phyloP scores from a whole-genome alignment of 148 eudicot genomes.

The Drosera capensis region DNA sequence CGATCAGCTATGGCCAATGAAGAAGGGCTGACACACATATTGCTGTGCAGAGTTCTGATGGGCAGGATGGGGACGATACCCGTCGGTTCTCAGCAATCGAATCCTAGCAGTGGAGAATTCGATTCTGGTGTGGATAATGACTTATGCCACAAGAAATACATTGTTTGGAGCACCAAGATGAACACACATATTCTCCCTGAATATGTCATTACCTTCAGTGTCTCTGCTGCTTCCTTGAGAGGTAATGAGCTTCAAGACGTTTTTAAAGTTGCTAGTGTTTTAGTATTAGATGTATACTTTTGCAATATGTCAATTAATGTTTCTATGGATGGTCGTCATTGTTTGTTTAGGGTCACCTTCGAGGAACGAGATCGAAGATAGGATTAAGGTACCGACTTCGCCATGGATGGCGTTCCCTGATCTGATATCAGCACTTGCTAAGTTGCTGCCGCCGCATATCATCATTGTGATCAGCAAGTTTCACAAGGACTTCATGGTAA shows the following conservation, averaged over 20 bases:
- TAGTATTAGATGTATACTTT: neutral
- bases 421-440: constrained; percentile 15
- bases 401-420: constrained; percentile 31
- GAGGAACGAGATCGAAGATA: neutral
- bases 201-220: constrained; percentile 26
- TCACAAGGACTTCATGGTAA: constrained; percentile 30
- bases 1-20: constrained; percentile 17
- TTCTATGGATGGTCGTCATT: too few relatives aligned
- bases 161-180: constrained; percentile 33
- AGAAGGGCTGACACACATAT: constrained; percentile 25
- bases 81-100: constrained; percentile 22
- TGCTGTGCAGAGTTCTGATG: constrained; percentile 33
- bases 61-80: constrained; percentile 22
- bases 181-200: constrained; percentile 39
- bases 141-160: constrained; percentile 19
- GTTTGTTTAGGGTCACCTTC: neutral
- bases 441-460: constrained; percentile 11
- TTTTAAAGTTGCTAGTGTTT: neutral
- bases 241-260: neutral
- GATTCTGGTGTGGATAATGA: constrained; percentile 32
- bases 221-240: neutral
- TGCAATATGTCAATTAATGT: neutral
- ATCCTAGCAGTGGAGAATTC: constrained; percentile 27
- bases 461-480: constrained; percentile 21
- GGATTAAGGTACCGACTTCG: constrained; percentile 17